A percentile compares a stretch with the other conserved stretches of the same genome.
Conservation (phyloP, 176 grass and related monocot species). For the Triticum dicoccoides region DNA sequence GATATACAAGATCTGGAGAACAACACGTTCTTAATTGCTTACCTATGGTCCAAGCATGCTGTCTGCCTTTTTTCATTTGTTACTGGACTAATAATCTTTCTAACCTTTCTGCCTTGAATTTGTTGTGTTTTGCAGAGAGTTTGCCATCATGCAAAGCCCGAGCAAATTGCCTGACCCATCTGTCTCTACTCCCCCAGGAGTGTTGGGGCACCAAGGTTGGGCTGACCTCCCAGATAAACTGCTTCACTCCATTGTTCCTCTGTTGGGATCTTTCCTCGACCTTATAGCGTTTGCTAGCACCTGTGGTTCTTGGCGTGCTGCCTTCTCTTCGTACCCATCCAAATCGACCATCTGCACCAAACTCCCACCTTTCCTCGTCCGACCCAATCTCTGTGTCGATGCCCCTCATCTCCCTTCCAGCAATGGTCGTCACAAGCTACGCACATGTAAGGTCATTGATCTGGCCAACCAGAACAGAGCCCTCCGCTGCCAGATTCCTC, state of each 20-base stretch:
- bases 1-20: no score
- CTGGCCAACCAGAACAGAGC: not conserved
- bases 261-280: not conserved
- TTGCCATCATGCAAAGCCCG: not conserved
- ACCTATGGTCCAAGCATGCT: not conserved
- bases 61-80: not conserved
- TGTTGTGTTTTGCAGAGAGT: not conserved
- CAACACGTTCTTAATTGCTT: no score
- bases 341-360: not conserved
- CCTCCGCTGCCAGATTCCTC: not conserved
- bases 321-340: not conserved
- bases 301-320: not conserved
- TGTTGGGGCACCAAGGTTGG: not conserved
- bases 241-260: not conserved
- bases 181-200: not conserved
- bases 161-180: not conserved
- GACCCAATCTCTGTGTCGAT: not conserved
- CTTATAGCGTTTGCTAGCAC: not conserved
- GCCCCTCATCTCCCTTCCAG: not conserved
- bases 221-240: not conserved
- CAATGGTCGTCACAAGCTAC: not conserved
- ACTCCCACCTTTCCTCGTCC: not conserved
- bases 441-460: not conserved
- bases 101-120: not conserved
- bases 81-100: not conserved